phyloP scores from a whole-genome alignment of 1,284 basidiomycete species.

The Cutaneotrichosporon mucoides region DNA sequence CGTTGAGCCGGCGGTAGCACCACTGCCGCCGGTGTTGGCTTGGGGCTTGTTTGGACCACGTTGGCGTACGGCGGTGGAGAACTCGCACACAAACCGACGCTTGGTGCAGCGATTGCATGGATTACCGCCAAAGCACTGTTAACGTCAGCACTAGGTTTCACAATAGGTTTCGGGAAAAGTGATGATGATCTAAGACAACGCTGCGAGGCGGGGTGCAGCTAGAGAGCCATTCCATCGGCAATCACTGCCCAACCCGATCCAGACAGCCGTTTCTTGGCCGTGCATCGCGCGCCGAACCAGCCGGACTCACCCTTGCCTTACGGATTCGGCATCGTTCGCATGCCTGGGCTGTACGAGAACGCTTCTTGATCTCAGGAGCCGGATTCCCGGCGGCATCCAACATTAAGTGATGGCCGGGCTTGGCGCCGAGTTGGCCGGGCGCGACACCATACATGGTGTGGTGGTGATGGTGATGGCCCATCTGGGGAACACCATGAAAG shows the following conservation, averaged over 20 bases:
- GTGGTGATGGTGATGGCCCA: slow-evolving; percentile 1
- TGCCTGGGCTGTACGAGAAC: slow-evolving; percentile 26
- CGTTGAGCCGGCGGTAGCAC: not conserved
- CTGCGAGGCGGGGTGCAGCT: too few relatives aligned
- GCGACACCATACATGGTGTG: slow-evolving; percentile 5
- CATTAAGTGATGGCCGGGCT: slow-evolving; percentile 13
- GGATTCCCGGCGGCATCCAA: slow-evolving; percentile 20
- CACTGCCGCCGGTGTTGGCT: slow-evolving; percentile 2
- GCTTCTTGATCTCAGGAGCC: slow-evolving; percentile 24
- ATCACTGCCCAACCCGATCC: too few relatives aligned
- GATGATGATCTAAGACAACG: not conserved
- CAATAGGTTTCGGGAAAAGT: not conserved
- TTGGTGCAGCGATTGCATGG: slow-evolving; percentile 24
- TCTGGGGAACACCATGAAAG: slow-evolving; percentile 5
- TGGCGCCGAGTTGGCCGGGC: slow-evolving; percentile 11
- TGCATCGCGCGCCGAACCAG: too few relatives aligned
- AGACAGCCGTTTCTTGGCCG: too few relatives aligned
- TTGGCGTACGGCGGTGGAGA: slow-evolving; percentile 21
- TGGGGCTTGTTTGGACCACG: slow-evolving; percentile 20
- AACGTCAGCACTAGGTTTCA: slow-evolving; percentile 3
- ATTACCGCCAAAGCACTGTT: slow-evolving; percentile 22
- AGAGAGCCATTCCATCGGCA: too few relatives aligned
- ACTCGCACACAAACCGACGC: slow-evolving; percentile 23
- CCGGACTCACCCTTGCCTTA: slow-evolving; percentile 28
- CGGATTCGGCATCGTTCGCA: slow-evolving; percentile 29